A percentile compares a stretch with the other conserved stretches of the same genome.
phyloP scores from a whole-genome alignment of 2,329 filamentous ascomycete genomes.

The Penicillium verrucosum region DNA sequence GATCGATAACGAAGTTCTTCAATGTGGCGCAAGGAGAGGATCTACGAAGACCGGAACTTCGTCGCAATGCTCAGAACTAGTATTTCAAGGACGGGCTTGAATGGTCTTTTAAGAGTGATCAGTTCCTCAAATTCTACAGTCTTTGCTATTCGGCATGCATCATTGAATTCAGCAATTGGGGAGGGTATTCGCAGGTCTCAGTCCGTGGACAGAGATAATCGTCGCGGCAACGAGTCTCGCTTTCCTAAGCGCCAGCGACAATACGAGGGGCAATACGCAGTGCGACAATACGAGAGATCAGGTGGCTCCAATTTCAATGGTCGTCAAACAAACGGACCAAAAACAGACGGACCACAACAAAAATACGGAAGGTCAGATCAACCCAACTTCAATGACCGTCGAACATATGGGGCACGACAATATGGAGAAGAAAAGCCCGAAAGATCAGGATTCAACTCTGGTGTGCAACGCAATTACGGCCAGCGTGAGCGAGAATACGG shows the following conservation, averaged over 20 bases:
- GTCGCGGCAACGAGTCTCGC: not conserved
- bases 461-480: not conserved
- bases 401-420: not conserved
- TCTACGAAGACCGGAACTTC: not conserved
- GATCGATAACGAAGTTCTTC: not conserved
- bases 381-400: not conserved
- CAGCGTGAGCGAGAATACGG: not conserved
- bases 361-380: not conserved
- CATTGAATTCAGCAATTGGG: slow-evolving; percentile 66
- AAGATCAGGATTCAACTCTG: not conserved
- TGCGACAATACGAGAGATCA: slow-evolving; percentile 1
- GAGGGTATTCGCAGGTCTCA: slow-evolving; percentile 57
- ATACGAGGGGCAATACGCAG: not conserved
- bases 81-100: not conserved
- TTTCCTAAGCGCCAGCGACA: not conserved
- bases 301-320: not conserved
- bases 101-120: not conserved
- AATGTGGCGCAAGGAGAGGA: not conserved
- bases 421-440: not conserved
- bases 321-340: not conserved
- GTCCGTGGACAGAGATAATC: slow-evolving; percentile 5
- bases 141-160: slow-evolving; percentile 46
- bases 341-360: not conserved
- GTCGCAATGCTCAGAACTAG: slow-evolving; percentile 10
- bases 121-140: slow-evolving; percentile 1